Evolutionary conservation across 805 yeast species (phyloP), one percentile per base, ranked within the genome.

Genomic region (Myxozyma mucilagina): DNA sequence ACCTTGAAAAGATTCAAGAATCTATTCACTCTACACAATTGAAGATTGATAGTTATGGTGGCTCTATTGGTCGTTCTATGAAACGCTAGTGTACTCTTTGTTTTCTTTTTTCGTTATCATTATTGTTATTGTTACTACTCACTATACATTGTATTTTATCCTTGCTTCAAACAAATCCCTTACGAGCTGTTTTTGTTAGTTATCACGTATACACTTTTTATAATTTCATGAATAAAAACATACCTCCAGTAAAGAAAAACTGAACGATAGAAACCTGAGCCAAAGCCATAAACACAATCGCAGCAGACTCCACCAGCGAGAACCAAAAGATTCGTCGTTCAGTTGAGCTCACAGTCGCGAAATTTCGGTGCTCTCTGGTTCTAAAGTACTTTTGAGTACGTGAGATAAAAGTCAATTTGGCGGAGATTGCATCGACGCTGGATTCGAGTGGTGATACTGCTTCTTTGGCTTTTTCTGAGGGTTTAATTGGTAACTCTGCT

Each of bases 321-420:
- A 89, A 83, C 82, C 87, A 89, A 72, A 87, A 86, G 61, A 90
- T 82, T 72, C 96, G 84, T 18, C 86, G 78, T 70, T 87, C 89
- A 36, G 96, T 90, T 53, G 90, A 84, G 74, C 80, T 80, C 65
- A 90, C 97, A 47, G 97, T 90, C 53, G 87, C 84, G 83, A 90
- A 94, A 77, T 93, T 93, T 77, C 98, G 84, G 77, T 85, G 85
- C 75, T 89, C 93, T 78, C 99, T 87, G 11, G 96, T 86, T 76
- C 86, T 88, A 80, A 92, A 91, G 75, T 92, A 88, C 69, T 87
- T 89, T 72, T 93, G 70, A 41, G 69, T 54, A 47, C 77, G 74
- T 29, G 64, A 61, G 47, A 69, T 63, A 42, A 66, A 63, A 20
- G 71, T 61, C 57, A 76, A 69, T 50, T 69, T 68, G 45, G 60